These are phyloP conservation scores for Albugo laibachii DNA, from an alignment of 352 stramenopile species.

Conservation along the genomic window DNA sequence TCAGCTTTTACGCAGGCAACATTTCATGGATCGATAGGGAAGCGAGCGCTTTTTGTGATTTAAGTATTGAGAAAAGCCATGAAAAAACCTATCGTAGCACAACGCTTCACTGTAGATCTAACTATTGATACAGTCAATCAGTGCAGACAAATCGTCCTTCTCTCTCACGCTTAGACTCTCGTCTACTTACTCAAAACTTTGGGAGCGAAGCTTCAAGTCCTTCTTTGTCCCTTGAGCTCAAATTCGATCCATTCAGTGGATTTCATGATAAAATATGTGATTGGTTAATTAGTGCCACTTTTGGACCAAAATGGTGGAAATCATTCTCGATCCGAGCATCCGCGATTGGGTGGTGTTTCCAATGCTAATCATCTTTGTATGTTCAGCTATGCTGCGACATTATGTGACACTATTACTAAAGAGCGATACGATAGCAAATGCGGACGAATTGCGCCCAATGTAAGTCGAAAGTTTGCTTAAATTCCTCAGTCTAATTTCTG, in stretches of 20 bases:
- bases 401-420: slow-evolving; percentile 74
- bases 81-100: too few relatives aligned
- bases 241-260: too few relatives aligned
- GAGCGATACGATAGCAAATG: slow-evolving; percentile 53
- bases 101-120: too few relatives aligned
- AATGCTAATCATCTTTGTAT: slow-evolving; percentile 90
- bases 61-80: too few relatives aligned
- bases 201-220: too few relatives aligned
- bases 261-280: too few relatives aligned
- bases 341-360: slow-evolving; percentile 94
- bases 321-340: slow-evolving; percentile 86
- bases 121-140: too few relatives aligned
- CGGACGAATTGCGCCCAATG: slow-evolving; percentile 64
- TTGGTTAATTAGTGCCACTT: neutral
- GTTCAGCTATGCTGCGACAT: slow-evolving; percentile 67
- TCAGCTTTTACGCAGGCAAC: slow-evolving; percentile 54
- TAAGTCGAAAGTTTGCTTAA: slow-evolving; percentile 9
- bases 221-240: too few relatives aligned
- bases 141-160: too few relatives aligned
- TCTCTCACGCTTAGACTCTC: too few relatives aligned
- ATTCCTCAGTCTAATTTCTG: neutral
- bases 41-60: too few relatives aligned
- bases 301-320: slow-evolving; percentile 14
- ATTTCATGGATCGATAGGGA: slow-evolving; percentile 58
- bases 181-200: too few relatives aligned